phyloP scores from a whole-genome alignment of 768 basidiomycete species.

The Calocera cornea region DNA sequence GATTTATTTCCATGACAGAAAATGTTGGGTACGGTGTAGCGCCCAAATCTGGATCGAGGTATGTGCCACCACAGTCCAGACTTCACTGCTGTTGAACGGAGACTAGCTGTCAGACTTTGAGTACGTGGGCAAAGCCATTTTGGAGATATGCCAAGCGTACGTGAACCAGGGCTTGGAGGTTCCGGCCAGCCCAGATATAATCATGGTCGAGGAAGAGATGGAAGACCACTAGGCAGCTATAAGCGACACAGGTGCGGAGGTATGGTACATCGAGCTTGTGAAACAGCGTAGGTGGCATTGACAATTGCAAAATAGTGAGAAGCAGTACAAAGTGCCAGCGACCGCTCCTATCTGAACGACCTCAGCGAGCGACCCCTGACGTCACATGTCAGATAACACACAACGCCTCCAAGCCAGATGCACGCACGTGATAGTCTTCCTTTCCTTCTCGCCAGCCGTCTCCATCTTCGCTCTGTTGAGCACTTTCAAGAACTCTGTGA shows the following conservation, averaged over 20 bases:
- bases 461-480: constrained; percentile 94
- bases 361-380: neutral
- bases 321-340: no score
- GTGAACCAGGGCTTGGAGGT: neutral
- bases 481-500: constrained; percentile 90
- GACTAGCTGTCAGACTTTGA: neutral
- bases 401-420: neutral
- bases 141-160: neutral
- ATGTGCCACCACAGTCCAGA: neutral
- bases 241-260: no score
- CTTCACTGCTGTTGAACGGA: neutral
- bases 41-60: constrained; percentile 1
- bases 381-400: neutral
- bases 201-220: neutral
- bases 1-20: neutral
- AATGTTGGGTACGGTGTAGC: neutral
- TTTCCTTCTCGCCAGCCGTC: constrained; percentile 52
- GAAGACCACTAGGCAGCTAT: neutral
- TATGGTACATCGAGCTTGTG: no score
- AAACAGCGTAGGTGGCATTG: no score
- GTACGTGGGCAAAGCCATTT: neutral
- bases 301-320: no score
- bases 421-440: constrained; percentile 76
- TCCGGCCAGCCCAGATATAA: neutral
- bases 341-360: neutral